Conservation (phyloP, 208 protist species). For the Blechomonas ayalai region DNA sequence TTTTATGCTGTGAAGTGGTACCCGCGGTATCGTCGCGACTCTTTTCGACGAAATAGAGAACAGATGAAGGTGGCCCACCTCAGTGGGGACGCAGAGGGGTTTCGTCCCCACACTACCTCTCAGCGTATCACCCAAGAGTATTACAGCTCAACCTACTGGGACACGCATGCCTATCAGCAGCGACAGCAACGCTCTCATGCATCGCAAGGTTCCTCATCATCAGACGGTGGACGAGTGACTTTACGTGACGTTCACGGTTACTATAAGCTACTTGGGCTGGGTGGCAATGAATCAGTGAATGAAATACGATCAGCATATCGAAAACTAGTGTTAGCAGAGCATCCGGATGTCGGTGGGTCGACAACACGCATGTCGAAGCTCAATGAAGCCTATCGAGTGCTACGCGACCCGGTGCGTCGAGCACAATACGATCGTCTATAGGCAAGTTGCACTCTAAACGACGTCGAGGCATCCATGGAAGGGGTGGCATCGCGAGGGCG, state of each 20-base stretch:
- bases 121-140: conserved; percentile 69
- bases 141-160: conserved; percentile 70
- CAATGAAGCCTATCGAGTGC: conserved; percentile 96
- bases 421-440: conserved; percentile 89
- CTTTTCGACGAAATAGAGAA: conserved; percentile 25
- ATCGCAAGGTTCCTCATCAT: not conserved
- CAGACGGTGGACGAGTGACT: not conserved
- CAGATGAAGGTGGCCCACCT: conserved; percentile 28
- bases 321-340: conserved; percentile 56
- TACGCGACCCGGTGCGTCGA: conserved; percentile 93
- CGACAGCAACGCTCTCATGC: not conserved
- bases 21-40: conserved; percentile 48
- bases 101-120: conserved; percentile 35
- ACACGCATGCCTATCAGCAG: conserved; percentile 63
- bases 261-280: conserved; percentile 56
- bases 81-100: conserved; percentile 28
- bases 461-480: not conserved
- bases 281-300: conserved; percentile 74
- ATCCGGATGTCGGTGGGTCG: conserved; percentile 82
- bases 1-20: conserved; percentile 59
- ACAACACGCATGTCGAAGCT: conserved; percentile 56
- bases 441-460: not conserved
- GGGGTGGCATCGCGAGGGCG: not conserved
- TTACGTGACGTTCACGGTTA: conserved; percentile 57
- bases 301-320: conserved; percentile 86